Evolutionary conservation across 768 basidiomycete species (phyloP).

Genomic region (Phanerochaete sordida): DNA sequence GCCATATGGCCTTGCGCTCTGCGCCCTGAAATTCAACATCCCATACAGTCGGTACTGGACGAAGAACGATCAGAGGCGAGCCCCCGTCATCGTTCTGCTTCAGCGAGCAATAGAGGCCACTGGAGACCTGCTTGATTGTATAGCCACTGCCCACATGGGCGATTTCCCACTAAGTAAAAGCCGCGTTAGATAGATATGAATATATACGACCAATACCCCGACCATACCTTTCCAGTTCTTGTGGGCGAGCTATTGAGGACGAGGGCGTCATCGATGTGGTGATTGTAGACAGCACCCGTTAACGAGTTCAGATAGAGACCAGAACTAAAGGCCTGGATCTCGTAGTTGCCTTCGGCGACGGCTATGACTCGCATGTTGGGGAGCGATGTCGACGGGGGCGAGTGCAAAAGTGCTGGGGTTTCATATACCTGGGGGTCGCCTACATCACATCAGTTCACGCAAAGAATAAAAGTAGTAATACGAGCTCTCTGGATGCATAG

Average conservation of each 20-base stretch:
- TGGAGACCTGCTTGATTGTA: conserved; percentile 5
- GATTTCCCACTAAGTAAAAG: conserved; percentile 7
- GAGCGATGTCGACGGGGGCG: too few relatives aligned
- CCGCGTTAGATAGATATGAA: neutral
- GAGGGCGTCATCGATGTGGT: conserved; percentile 5
- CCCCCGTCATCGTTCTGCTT: neutral
- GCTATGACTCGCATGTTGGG: too few relatives aligned
- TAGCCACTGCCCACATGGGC: neutral
- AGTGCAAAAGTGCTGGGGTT: too few relatives aligned
- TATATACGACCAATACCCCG: neutral
- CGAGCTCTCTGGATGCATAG: too few relatives aligned
- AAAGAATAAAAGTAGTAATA: too few relatives aligned
- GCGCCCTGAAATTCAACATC: neutral
- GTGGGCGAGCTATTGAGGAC: neutral
- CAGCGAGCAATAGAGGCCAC: conserved; percentile 4
- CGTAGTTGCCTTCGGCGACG: too few relatives aligned
- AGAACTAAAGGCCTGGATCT: too few relatives aligned
- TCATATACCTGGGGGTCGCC: too few relatives aligned
- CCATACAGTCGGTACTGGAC: conserved; percentile 4
- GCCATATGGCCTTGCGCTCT: too few relatives aligned
- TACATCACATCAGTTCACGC: too few relatives aligned
- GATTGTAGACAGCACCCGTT: neutral
- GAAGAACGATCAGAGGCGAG: neutral
- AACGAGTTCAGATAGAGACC: neutral
- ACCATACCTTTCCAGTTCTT: conserved; percentile 3